Conservation (phyloP, 495 filamentous ascomycete genomes). For the Sporormia fimetaria region DNA sequence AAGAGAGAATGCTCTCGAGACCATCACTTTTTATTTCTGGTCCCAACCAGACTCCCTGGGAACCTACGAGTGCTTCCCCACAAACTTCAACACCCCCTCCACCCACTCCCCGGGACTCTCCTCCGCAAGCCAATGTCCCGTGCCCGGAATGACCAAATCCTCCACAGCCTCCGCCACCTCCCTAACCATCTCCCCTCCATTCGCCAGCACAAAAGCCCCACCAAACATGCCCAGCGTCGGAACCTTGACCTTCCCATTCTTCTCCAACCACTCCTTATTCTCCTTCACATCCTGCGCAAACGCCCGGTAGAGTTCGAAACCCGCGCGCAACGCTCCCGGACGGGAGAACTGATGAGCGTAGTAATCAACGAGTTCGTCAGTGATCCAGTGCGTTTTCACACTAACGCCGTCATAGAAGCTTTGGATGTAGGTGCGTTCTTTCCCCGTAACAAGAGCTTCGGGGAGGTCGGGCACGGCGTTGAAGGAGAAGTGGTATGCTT, state of each 20-base stretch:
- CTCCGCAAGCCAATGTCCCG: constrained; percentile 35
- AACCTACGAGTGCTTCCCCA: constrained; percentile 22
- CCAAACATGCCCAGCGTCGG: constrained; percentile 33
- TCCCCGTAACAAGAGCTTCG: constrained; percentile 34
- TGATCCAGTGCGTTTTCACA: constrained; percentile 33
- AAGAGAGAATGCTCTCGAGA: too few species aligned
- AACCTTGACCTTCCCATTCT: constrained; percentile 35
- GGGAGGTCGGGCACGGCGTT: constrained; percentile 36
- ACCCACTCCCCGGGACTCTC: constrained; percentile 36
- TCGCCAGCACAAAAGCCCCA: constrained; percentile 23
- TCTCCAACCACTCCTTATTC: constrained; percentile 30
- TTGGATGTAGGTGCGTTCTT: constrained; percentile 36
- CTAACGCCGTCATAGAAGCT: constrained; percentile 36
- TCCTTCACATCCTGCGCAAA: constrained; percentile 36
- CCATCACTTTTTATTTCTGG: too few species aligned
- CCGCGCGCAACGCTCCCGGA: constrained; percentile 35
- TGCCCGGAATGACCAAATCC: constrained; percentile 25
- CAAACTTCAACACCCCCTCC: constrained; percentile 29
- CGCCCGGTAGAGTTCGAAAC: constrained; percentile 34
- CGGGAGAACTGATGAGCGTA: constrained; percentile 33
- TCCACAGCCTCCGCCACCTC: constrained; percentile 32
- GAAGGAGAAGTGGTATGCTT: constrained; percentile 38
- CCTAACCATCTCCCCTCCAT: constrained; percentile 27
- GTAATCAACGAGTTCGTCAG: constrained; percentile 31
- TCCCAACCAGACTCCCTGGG: too few species aligned